Evolutionary conservation across 2,329 filamentous ascomycete genomes (phyloP).

Genomic region (Phaeosphaeriaceae sp.): DNA sequence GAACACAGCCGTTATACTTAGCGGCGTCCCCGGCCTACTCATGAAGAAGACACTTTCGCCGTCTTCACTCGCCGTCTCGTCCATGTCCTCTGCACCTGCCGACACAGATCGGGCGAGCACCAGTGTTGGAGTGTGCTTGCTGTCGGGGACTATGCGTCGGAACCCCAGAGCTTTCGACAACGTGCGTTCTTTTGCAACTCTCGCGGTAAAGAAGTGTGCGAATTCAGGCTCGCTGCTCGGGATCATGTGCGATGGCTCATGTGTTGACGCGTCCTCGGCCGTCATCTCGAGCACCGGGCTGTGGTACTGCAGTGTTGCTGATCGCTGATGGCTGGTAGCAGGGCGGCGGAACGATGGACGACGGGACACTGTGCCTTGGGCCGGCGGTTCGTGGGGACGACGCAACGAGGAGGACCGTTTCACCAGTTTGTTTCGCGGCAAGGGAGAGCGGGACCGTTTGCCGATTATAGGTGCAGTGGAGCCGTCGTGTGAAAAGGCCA

Average conservation of each 20-base stretch:
- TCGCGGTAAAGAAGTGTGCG: slow-evolving; percentile 48
- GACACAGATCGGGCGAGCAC: slow-evolving; percentile 54
- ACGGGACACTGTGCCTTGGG: slow-evolving; percentile 64
- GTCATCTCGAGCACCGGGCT: slow-evolving; percentile 42
- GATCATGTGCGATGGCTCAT: slow-evolving; percentile 23
- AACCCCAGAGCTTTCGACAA: slow-evolving; percentile 51
- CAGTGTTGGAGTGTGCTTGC: slow-evolving; percentile 56
- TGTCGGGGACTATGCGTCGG: slow-evolving; percentile 54
- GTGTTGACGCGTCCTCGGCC: slow-evolving; percentile 27
- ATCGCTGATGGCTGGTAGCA: slow-evolving; percentile 80
- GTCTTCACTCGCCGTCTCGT: slow-evolving; percentile 47
- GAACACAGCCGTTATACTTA: slow-evolving; percentile 40
- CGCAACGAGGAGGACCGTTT: slow-evolving; percentile 71
- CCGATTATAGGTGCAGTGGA: slow-evolving; percentile 70
- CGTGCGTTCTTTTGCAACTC: slow-evolving; percentile 42
- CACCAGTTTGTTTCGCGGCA: slow-evolving; percentile 77
- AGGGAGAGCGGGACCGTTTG: slow-evolving; percentile 46
- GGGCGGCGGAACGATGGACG: slow-evolving; percentile 73
- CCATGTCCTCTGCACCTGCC: slow-evolving; percentile 41
- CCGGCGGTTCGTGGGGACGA: slow-evolving; percentile 52
- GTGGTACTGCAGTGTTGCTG: slow-evolving; percentile 70
- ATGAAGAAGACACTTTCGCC: slow-evolving; percentile 49
- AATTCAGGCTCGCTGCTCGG: slow-evolving; percentile 42
- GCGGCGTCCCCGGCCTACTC: slow-evolving; percentile 49
- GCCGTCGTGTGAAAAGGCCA: slow-evolving; percentile 54